Evolutionary conservation across 306 rosid genomes (phyloP).

Genomic region (Macrotyloma uniflorum): DNA sequence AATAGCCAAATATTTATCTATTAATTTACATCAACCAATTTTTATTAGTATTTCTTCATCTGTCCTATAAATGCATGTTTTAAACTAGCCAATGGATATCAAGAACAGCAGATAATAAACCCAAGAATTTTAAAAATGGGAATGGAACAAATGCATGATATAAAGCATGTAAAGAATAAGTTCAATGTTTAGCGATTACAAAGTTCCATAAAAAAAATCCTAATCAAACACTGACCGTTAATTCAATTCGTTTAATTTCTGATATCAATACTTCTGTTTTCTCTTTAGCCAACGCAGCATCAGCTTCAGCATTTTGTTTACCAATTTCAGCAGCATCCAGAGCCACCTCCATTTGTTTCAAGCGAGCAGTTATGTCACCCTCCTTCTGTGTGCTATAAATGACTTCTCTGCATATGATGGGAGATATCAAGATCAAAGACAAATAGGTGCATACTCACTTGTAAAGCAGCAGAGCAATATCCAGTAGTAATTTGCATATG

Average conservation of each 20-base stretch:
- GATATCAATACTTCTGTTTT: conserved; percentile 69
- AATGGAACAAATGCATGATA: conserved; percentile 30
- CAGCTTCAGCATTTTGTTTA: conserved; percentile 76
- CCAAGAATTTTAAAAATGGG: conserved; percentile 34
- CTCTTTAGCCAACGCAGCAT: conserved; percentile 65
- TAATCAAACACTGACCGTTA: conserved; percentile 62
- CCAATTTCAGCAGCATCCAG: conserved; percentile 72
- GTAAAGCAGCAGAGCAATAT: conserved; percentile 20
- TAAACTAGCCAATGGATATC: too few species aligned
- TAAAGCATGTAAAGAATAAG: conserved; percentile 28
- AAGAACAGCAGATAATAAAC: conserved; percentile 31
- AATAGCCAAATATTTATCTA: neutral
- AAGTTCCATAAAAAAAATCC: conserved; percentile 12
- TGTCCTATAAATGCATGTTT: conserved; percentile 13
- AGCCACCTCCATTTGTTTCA: conserved; percentile 89
- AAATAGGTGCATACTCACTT: neutral
- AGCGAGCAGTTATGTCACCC: conserved; percentile 68
- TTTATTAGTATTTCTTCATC: conserved; percentile 24
- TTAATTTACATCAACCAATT: conserved; percentile 9
- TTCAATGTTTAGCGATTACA: conserved; percentile 13
- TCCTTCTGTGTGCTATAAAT: conserved; percentile 64
- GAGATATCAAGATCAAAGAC: conserved; percentile 35
- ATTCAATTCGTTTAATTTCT: conserved; percentile 64
- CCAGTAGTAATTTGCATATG: too few species aligned
- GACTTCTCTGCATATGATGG: conserved; percentile 71